Evolutionary conservation across 176 grass and related monocot genomes (phyloP).

Genomic region (Oryza brachyantha): DNA sequence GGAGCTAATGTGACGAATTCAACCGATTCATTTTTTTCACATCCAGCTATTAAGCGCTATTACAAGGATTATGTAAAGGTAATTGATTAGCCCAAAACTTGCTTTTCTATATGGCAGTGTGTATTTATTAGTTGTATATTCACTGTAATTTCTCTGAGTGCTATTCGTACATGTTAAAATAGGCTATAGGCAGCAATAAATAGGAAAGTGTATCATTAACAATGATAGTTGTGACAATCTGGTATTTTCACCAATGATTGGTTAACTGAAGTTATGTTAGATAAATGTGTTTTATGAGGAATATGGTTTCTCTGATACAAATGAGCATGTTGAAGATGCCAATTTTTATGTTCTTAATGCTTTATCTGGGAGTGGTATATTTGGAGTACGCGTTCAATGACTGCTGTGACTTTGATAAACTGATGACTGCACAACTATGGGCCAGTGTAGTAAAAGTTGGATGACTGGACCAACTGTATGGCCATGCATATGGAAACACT

Average conservation of each 20-base stretch:
- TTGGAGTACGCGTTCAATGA: not conserved
- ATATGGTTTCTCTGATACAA: not conserved
- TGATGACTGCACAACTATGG: not conserved
- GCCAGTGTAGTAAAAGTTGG: no score
- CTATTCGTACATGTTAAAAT: not conserved
- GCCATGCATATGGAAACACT: no score
- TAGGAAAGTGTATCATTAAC: not conserved
- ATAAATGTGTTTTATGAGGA: constrained; percentile 15
- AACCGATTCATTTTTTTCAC: constrained; percentile 73
- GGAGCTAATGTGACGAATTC: constrained; percentile 60
- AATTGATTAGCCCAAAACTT: not conserved
- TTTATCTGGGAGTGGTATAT: not conserved
- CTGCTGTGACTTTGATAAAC: not conserved
- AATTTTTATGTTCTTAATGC: not conserved
- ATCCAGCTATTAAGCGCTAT: constrained; percentile 66
- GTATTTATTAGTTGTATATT: not conserved
- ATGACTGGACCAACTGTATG: no score
- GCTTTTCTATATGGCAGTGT: not conserved
- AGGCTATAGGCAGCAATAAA: not conserved
- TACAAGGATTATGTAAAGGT: constrained; percentile 90
- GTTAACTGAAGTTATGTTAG: not conserved
- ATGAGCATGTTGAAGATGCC: not conserved
- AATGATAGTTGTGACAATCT: not conserved
- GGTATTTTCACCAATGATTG: not conserved
- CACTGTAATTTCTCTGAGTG: not conserved